A percentile compares a stretch with the other conserved stretches of the same genome.
Conservation (phyloP, 1,284 basidiomycete species). For the Sphaerobolus stellatus region DNA sequence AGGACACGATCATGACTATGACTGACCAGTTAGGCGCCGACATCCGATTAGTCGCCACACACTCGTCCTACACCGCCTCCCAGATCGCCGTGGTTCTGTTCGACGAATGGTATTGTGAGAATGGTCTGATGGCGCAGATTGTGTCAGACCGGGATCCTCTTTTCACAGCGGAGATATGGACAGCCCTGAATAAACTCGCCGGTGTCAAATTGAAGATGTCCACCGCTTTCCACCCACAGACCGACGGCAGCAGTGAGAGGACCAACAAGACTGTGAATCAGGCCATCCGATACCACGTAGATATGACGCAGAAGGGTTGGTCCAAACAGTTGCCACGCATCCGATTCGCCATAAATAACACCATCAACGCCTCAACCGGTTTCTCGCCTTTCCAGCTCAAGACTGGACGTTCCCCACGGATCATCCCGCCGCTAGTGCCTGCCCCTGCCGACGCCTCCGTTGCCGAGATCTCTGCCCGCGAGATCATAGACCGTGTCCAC, state of each 20-base stretch:
- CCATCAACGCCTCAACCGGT: conserved; percentile 10
- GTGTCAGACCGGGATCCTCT: too few species aligned
- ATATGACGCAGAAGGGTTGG: not conserved
- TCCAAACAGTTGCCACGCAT: not conserved
- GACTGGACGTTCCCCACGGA: conserved; percentile 13
- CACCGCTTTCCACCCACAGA: conserved; percentile 17
- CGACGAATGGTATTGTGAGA: too few species aligned
- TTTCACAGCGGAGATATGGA: too few species aligned
- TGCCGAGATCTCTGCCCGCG: not conserved
- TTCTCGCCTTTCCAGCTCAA: conserved; percentile 4
- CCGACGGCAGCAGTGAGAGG: conserved; percentile 22
- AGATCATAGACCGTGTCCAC: not conserved
- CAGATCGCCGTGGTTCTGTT: too few species aligned
- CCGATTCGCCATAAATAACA: not conserved
- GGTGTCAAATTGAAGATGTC: too few species aligned
- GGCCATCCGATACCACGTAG: conserved; percentile 10
- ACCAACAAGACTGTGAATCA: conserved; percentile 26
- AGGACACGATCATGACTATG: too few species aligned
- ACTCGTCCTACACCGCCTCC: too few species aligned
- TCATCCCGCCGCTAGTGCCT: conserved; percentile 15
- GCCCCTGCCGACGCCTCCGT: too few species aligned
- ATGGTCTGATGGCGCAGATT: too few species aligned
- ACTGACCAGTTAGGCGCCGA: too few species aligned
- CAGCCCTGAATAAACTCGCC: too few species aligned
- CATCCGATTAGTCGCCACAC: too few species aligned